Evolutionary conservation across 805 yeast genomes (phyloP), one percentile per base, ranked within the genome.

Genomic region (Wickerhamomyces kurtzmanii): DNA sequence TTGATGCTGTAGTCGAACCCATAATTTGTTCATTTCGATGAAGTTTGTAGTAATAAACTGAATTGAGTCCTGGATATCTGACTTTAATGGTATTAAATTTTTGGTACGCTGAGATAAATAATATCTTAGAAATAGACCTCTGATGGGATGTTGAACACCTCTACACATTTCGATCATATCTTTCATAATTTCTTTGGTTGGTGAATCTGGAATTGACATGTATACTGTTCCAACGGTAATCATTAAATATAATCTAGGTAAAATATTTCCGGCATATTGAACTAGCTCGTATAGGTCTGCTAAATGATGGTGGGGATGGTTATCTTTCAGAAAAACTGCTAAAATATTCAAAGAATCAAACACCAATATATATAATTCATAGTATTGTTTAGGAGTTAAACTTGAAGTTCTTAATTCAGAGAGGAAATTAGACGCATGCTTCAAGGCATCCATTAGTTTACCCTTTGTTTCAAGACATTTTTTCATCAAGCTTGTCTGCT

Each of bases 131-230:
- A 91, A 91, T 36, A 91, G 59, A 2, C 98, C 98, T 32, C 96
- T 64, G 17, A 85, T 72, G 2, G 98, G 98, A 46, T 85, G 89
- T 53, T 91, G 98, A 3, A 89, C 94, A 11, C 96, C 98, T 22
- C 94, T 70, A 39, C 94, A 79, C 98, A 91, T 91, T 53, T 91
- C 98, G 44, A 89, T 78, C 94, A 91, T 80, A 49, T 91, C 98
- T 51, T 81, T 83, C 74, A 89, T 70, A 28, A 91, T 79, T 38
- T 86, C 97, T 44, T 71, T 71, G 20, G 73, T 67, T 0, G 96
- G 94, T 0, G 94, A 77, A 31, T 75, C 84, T 1, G 77, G 68
- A 8, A 76, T 65, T 6, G 80, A 60, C 78, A 89, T 75, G 57
- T 81, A 86, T 3, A 84, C 85, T 1, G 93, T 75, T 7, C 98